phyloP scores from a whole-genome alignment of 192 early-diverging fungal genomes.

The Diversispora epigaea region DNA sequence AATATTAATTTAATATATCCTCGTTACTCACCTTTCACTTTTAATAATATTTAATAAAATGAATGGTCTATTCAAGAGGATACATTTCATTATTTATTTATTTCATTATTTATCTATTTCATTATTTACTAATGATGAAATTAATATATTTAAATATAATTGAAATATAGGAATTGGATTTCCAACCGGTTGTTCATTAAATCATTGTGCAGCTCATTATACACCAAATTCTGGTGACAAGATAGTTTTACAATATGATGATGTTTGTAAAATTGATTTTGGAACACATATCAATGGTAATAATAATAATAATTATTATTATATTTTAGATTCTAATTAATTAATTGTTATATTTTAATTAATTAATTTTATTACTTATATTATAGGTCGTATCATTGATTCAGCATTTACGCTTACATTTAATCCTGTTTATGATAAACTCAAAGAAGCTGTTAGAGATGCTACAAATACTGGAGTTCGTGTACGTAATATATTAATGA shows the following conservation, averaged over 20 bases:
- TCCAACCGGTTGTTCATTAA: slow-evolving; percentile 91
- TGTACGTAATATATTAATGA: slow-evolving; percentile 70
- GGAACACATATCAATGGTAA: slow-evolving; percentile 88
- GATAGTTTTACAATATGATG: slow-evolving; percentile 81
- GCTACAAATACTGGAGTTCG: slow-evolving; percentile 95
- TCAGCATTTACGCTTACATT: slow-evolving; percentile 92
- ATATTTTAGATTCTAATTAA: background rate
- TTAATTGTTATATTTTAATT: background rate
- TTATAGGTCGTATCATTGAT: slow-evolving; percentile 84
- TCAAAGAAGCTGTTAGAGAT: slow-evolving; percentile 87
- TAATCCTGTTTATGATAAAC: slow-evolving; percentile 83
- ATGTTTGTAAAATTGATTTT: slow-evolving; percentile 97
- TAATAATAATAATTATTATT: slow-evolving; percentile 23
- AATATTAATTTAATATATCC: background rate
- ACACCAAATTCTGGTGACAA: slow-evolving; percentile 97
- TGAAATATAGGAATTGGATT: slow-evolving; percentile 75
- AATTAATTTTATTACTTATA: background rate
- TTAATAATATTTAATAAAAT: background rate
- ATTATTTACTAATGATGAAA: background rate
- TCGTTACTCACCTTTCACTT: slow-evolving; percentile 18
- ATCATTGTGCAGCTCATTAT: slow-evolving; percentile 95
- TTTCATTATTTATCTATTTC: too few relatives aligned
- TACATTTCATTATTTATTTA: slow-evolving; percentile 21
- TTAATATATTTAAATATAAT: background rate
- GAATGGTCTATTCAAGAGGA: slow-evolving; percentile 26